Conservation (phyloP, 768 basidiomycete species). For the Kwoniella shandongensis region DNA sequence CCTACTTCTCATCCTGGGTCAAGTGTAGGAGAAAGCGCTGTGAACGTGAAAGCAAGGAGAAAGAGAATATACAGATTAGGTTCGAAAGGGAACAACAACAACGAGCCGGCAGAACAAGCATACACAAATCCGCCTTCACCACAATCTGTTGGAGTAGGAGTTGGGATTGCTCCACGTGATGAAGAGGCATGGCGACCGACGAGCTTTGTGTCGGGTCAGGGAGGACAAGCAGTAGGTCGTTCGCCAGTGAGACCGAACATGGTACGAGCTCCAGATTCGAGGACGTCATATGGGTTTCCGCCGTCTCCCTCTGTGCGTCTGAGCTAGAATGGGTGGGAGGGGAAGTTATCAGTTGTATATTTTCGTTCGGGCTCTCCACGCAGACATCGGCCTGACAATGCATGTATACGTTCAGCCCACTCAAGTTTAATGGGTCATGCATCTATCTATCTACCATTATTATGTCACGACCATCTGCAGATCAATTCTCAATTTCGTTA, state of each 20-base stretch:
- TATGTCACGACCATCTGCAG: no score
- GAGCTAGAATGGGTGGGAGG: no score
- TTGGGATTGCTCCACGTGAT: not conserved
- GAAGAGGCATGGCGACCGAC: conserved; percentile 2
- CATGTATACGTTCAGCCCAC: no score
- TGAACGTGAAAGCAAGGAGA: conserved; percentile 65
- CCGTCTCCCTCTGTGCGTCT: not conserved
- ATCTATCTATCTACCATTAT: no score
- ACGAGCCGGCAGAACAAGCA: not conserved
- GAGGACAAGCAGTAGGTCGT: not conserved
- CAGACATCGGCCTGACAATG: no score
- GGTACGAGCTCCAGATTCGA: conserved; percentile 31
- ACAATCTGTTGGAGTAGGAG: not conserved
- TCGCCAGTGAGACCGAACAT: conserved; percentile 30
- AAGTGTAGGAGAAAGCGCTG: not conserved
- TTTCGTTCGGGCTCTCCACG: no score
- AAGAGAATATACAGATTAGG: conserved; percentile 72
- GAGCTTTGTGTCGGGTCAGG: not conserved
- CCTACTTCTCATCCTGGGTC: not conserved
- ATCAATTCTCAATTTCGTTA: no score
- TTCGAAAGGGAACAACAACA: conserved; percentile 5
- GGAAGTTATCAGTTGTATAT: no score
- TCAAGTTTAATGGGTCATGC: no score
- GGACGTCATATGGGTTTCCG: conserved; percentile 45
- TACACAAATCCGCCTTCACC: not conserved